Conservation (phyloP, 2,329 filamentous ascomycete species). For the Teratosphaeria nubilosa region DNA sequence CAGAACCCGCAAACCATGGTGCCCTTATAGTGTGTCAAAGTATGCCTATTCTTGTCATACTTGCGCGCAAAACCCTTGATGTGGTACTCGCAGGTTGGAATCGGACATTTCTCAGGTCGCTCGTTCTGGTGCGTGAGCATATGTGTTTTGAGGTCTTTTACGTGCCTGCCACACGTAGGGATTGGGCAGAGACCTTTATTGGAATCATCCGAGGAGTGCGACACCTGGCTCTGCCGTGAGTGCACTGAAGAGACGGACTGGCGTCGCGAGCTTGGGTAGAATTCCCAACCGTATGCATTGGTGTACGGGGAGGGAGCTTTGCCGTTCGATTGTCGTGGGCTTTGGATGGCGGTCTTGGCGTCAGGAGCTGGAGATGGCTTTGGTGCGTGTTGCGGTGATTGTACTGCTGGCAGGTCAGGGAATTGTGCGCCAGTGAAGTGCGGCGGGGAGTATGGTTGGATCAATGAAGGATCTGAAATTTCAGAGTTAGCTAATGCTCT, state of each 20-base stretch:
- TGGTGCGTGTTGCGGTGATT: constrained; percentile 31
- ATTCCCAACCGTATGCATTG: constrained; percentile 44
- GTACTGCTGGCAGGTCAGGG: constrained; percentile 29
- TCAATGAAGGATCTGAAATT: constrained; percentile 46
- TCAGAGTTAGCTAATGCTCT: constrained; percentile 1
- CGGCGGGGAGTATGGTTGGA: constrained; percentile 41
- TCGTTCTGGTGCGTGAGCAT: constrained; percentile 90
- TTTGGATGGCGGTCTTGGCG: constrained; percentile 41
- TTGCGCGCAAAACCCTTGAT: constrained; percentile 86
- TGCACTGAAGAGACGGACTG: constrained; percentile 62
- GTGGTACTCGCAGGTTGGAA: constrained; percentile 84
- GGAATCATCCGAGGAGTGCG: constrained; percentile 28
- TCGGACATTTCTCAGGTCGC: constrained; percentile 88
- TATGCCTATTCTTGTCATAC: constrained; percentile 94
- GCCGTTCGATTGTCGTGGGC: constrained; percentile 28
- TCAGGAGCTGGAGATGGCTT: constrained; percentile 50
- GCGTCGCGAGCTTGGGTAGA: constrained; percentile 46
- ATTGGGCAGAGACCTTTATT: constrained; percentile 68
- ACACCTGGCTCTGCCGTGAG: constrained; percentile 49
- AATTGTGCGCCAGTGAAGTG: constrained; percentile 34
- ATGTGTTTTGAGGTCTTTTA: constrained; percentile 88
- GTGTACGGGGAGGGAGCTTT: constrained; percentile 56
- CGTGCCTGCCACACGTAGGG: constrained; percentile 72
- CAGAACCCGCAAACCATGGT: constrained; percentile 97
- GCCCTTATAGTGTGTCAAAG: constrained; percentile 90